Percentiles rank a stretch among this genome's conserved stretches.
Evolutionary conservation across 106 monocot species (phyloP).

Genomic region (Dioscorea alata): DNA sequence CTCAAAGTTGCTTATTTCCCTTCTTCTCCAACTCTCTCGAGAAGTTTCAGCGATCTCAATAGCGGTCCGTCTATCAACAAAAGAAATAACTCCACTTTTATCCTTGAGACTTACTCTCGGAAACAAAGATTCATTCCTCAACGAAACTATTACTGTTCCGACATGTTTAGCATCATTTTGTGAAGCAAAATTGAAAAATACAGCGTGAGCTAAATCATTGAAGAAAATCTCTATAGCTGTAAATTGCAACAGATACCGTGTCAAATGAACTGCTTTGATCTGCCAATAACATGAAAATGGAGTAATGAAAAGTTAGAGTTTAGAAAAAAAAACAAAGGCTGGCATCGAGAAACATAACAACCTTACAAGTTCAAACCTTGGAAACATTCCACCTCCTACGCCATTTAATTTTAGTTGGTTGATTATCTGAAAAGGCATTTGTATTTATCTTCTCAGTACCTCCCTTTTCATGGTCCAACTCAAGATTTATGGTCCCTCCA

Average conservation of each 20-base stretch:
- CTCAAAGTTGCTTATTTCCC: conserved; percentile 96
- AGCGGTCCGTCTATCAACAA: conserved; percentile 81
- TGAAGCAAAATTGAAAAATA: conserved; percentile 86
- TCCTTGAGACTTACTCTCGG: conserved; percentile 71
- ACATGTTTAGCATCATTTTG: conserved; percentile 71
- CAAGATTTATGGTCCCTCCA: conserved; percentile 25
- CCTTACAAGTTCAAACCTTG: conserved; percentile 29
- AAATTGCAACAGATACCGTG: conserved; percentile 78
- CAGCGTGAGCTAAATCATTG: conserved; percentile 63
- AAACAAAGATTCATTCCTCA: conserved; percentile 68
- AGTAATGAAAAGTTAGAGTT: background rate
- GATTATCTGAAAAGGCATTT: conserved; percentile 19
- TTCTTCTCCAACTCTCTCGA: conserved; percentile 91
- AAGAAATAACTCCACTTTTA: conserved; percentile 64
- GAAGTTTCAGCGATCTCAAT: conserved; percentile 87
- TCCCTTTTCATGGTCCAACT: conserved; percentile 1
- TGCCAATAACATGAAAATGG: conserved; percentile 22
- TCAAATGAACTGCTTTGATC: conserved; percentile 97
- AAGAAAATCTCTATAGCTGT: conserved; percentile 94
- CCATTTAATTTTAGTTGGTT: conserved; percentile 59
- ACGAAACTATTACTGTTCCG: conserved; percentile 73
- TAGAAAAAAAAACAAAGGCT: conserved; percentile 3
- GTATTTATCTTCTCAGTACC: conserved; percentile 22
- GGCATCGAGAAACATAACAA: background rate
- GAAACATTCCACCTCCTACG: conserved; percentile 85